phyloP scores from a whole-genome alignment of 331 rosid species.

The Pyracantha coccinea region DNA sequence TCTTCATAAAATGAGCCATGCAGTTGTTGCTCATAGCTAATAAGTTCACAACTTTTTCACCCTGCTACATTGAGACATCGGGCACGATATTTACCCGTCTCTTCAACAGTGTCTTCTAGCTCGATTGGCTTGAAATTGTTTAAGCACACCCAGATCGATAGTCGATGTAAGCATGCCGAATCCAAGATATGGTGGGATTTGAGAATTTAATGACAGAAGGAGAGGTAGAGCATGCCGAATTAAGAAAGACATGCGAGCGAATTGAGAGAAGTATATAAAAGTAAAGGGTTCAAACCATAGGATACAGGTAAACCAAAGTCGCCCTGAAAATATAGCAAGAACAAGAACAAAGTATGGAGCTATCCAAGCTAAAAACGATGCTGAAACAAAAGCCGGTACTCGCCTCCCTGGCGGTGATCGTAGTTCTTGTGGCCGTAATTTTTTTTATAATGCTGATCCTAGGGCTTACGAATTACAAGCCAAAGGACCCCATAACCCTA shows the following conservation, averaged over 20 bases:
- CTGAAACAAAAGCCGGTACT: neutral
- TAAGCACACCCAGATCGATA: neutral
- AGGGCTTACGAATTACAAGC: neutral
- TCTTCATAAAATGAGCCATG: neutral
- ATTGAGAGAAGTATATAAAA: neutral
- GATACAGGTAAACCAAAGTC: neutral
- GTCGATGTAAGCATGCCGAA: neutral
- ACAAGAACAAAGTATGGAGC: neutral
- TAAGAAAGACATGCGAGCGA: neutral
- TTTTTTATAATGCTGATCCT: neutral
- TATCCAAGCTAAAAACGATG: neutral
- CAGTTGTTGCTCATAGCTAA: neutral
- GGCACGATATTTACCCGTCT: neutral
- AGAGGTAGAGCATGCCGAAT: neutral
- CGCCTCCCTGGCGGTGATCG: neutral
- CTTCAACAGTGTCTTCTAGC: neutral
- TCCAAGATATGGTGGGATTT: neutral
- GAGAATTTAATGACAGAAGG: neutral
- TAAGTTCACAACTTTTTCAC: neutral
- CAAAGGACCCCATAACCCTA: neutral
- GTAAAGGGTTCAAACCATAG: neutral
- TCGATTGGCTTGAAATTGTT: neutral
- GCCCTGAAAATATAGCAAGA: neutral
- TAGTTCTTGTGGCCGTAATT: neutral
- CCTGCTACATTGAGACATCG: neutral